Evolutionary conservation across 345 rosid genomes (phyloP).

Genomic region (Eucalyptus pauciflora): DNA sequence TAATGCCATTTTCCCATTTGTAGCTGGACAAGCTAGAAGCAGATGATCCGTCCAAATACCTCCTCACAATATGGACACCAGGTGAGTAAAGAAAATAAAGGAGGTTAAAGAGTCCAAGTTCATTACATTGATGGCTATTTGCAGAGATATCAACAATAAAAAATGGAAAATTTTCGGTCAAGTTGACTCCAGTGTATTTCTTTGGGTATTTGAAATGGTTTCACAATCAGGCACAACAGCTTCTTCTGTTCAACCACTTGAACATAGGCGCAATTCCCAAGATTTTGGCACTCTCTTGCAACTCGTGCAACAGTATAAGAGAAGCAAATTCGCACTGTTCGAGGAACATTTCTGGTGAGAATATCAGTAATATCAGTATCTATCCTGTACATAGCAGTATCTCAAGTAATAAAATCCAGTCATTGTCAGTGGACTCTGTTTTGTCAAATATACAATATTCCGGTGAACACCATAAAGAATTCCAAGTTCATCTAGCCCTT

Average conservation of each 20-base stretch:
- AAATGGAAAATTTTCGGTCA: too few species aligned
- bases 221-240: constrained; percentile 66
- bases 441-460: too few species aligned
- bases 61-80: constrained; percentile 97
- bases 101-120: neutral
- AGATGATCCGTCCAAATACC: constrained; percentile 77
- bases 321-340: constrained; percentile 65
- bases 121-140: neutral
- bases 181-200: neutral
- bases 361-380: neutral
- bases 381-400: neutral
- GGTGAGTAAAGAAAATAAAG: constrained; percentile 25
- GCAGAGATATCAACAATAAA: too few species aligned
- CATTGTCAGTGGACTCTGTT: too few species aligned
- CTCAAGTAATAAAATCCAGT: neutral
- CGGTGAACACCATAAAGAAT: too few species aligned
- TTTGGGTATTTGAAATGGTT: neutral
- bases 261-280: constrained; percentile 39
- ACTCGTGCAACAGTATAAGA: constrained; percentile 48
- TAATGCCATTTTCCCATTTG: neutral
- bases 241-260: constrained; percentile 52
- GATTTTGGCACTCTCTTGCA: constrained; percentile 34
- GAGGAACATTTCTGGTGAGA: constrained; percentile 84
- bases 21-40: constrained; percentile 74
- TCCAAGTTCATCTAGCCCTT: too few species aligned